Percentiles rank a stretch among this genome's conserved stretches.
phyloP scores from a whole-genome alignment of 306 rosid species.

The Morella rubra region DNA sequence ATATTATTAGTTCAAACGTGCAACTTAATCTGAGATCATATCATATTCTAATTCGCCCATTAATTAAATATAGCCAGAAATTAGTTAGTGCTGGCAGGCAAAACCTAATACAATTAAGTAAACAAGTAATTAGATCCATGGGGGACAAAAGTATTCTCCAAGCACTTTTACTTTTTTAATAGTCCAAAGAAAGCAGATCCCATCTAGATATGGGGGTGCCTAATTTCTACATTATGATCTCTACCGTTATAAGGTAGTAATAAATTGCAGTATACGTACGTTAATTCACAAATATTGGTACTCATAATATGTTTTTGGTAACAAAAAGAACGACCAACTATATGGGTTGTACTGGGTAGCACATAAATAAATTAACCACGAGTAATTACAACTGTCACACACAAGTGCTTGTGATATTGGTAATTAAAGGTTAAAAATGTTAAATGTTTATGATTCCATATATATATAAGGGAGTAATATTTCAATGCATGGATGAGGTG shows the following conservation, averaged over 20 bases:
- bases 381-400: neutral
- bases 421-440: no score
- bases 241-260: constrained; percentile 11
- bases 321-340: no score
- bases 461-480: no score
- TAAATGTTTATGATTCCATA: neutral
- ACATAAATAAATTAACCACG: neutral
- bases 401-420: neutral
- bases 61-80: neutral
- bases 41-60: neutral
- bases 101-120: neutral
- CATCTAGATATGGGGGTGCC: constrained; percentile 1
- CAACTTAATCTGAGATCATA: neutral
- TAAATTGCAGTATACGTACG: neutral
- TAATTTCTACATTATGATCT: neutral
- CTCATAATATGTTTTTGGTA: neutral
- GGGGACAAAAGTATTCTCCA: neutral
- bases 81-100: neutral
- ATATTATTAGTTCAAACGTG: constrained; percentile 4
- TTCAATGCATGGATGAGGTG: no score
- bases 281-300: neutral
- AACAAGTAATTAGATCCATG: neutral
- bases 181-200: constrained; percentile 10
- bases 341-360: no score
- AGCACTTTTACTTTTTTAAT: neutral